Evolutionary conservation across 495 filamentous ascomycete genomes (phyloP).

Genomic region (Penicillium egyptiacum): DNA sequence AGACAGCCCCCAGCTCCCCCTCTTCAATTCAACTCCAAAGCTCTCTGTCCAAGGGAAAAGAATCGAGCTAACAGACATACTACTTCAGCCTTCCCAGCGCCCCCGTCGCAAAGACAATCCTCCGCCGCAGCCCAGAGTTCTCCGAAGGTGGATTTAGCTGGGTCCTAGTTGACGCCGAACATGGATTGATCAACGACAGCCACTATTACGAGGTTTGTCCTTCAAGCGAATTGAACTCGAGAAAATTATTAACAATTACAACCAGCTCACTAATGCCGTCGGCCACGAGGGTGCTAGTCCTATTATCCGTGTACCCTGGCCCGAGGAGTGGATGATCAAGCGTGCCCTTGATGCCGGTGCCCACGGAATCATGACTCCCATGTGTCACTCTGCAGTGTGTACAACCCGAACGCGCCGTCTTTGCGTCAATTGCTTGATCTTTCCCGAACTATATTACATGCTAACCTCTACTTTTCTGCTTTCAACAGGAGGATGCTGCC

Average conservation of each 20-base stretch:
- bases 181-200: conserved; percentile 60
- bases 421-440: neutral
- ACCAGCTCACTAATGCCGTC: conserved; percentile 49
- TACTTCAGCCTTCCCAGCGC: conserved; percentile 34
- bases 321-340: conserved; percentile 72
- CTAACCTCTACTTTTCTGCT: neutral
- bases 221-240: neutral
- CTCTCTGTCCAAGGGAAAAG: neutral
- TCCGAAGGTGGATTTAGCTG: conserved; percentile 47
- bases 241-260: neutral
- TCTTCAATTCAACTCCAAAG: neutral
- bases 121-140: conserved; percentile 32
- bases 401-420: neutral
- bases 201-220: conserved; percentile 39
- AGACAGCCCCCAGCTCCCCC: neutral
- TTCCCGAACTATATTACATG: neutral
- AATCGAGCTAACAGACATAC: neutral
- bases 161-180: conserved; percentile 78
- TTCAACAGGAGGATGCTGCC: conserved; percentile 52
- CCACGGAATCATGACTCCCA: conserved; percentile 57
- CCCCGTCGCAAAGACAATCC: conserved; percentile 37
- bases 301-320: conserved; percentile 65
- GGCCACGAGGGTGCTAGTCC: conserved; percentile 65
- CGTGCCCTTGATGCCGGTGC: conserved; percentile 69
- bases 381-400: conserved; percentile 40